Percentiles rank a stretch among this genome's conserved stretches.
These are phyloP conservation scores for Magnolia kwangsiensis DNA, from an alignment of 164 flowering plant genomes.

Conservation along the genomic window DNA sequence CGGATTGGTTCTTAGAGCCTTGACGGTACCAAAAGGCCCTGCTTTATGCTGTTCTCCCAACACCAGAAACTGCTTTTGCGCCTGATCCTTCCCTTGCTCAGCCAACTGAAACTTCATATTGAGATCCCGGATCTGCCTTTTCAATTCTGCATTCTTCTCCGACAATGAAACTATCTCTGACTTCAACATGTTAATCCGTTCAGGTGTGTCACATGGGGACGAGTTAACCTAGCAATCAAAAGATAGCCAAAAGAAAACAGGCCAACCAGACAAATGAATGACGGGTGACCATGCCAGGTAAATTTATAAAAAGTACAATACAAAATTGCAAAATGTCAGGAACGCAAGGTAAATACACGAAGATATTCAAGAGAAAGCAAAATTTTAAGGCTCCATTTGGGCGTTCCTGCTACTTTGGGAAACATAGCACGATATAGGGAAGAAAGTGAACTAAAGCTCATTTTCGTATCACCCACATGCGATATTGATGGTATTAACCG, in stretches of 20 bases:
- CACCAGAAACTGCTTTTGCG: constrained; percentile 48
- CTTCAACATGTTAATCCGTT: constrained; percentile 47
- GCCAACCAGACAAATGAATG: neutral
- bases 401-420: no score
- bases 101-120: constrained; percentile 53
- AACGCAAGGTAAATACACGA: neutral
- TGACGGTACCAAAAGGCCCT: constrained; percentile 90
- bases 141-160: constrained; percentile 48
- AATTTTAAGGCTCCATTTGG: no score
- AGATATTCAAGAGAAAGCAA: neutral
- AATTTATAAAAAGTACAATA: neutral
- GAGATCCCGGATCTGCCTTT: constrained; percentile 14
- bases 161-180: constrained; percentile 39
- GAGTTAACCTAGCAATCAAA: constrained; percentile 37
- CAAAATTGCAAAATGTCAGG: no score
- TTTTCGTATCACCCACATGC: no score
- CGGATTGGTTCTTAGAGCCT: constrained; percentile 74
- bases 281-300: neutral
- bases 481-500: no score
- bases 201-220: constrained; percentile 59
- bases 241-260: neutral
- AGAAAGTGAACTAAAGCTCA: no score
- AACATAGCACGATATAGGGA: no score
- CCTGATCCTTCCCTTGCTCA: constrained; percentile 57
- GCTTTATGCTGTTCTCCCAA: constrained; percentile 60